Conservation (phyloP, 1,284 basidiomycete genomes). For the Apiotrichum brassicae region DNA sequence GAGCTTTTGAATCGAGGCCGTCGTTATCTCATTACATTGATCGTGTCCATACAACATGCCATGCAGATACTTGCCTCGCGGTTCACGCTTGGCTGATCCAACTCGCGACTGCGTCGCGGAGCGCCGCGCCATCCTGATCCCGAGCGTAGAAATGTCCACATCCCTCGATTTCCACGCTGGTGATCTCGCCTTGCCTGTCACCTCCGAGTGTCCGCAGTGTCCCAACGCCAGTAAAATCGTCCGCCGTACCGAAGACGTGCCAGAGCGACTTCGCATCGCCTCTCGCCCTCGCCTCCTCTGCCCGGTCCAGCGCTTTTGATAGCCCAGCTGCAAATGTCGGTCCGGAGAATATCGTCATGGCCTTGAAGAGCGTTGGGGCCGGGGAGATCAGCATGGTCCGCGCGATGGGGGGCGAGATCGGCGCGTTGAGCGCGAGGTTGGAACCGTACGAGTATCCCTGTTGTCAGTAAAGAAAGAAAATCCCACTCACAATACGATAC, state of each 20-base stretch:
- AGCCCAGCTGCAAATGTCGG: conserved; percentile 21
- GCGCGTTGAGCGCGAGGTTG: conserved; percentile 21
- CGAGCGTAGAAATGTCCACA: conserved; percentile 35
- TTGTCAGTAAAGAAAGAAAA: too few species aligned
- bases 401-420: conserved; percentile 5
- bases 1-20: too few species aligned
- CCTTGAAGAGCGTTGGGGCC: conserved; percentile 28
- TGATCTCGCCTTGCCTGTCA: conserved; percentile 2
- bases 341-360: conserved; percentile 23
- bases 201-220: conserved; percentile 18
- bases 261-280: conserved; percentile 8
- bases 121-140: conserved; percentile 17
- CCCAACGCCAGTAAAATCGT: conserved; percentile 31
- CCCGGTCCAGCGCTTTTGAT: conserved; percentile 6
- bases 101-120: conserved; percentile 16
- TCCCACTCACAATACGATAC: conserved; percentile 3
- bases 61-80: background rate
- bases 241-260: conserved; percentile 29
- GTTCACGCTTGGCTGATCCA: conserved; percentile 17
- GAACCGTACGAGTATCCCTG: conserved; percentile 44
- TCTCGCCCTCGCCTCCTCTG: background rate
- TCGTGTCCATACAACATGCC: background rate
- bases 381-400: conserved; percentile 36
- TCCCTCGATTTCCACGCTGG: conserved; percentile 25
- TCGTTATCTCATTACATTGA: too few species aligned